These are phyloP conservation scores for Elongisporangium senticosum DNA, from an alignment of 352 stramenopile species.

Conservation along the genomic window DNA sequence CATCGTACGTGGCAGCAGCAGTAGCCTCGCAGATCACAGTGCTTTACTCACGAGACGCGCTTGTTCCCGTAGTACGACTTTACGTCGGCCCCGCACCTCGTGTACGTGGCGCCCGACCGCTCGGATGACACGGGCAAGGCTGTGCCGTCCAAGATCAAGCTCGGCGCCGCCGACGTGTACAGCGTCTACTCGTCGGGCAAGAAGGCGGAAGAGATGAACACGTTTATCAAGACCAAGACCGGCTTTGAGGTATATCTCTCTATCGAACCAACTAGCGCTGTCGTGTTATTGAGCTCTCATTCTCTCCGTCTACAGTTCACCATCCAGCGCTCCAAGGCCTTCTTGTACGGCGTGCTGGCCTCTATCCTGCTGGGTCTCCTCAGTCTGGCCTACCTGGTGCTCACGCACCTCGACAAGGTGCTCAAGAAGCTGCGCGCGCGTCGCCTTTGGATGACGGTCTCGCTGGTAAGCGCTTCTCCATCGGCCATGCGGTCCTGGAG, in stretches of 20 bases:
- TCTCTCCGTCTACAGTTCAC: conserved; percentile 19
- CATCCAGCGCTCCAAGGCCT: conserved; percentile 66
- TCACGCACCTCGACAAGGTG: conserved; percentile 65
- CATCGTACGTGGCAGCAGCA: conserved; percentile 22
- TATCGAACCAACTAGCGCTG: not conserved
- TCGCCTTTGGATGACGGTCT: conserved; percentile 85
- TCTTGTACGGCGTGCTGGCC: conserved; percentile 44
- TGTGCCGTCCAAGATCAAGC: conserved; percentile 44
- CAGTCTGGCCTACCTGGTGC: conserved; percentile 50
- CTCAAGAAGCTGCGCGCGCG: conserved; percentile 70
- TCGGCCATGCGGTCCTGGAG: not conserved
- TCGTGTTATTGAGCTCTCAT: not conserved
- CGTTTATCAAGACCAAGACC: conserved; percentile 78
- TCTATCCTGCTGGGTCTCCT: conserved; percentile 23
- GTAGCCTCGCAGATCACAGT: not conserved
- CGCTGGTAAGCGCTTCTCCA: conserved; percentile 31
- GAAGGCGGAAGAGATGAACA: conserved; percentile 54
- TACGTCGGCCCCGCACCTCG: conserved; percentile 71
- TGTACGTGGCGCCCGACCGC: conserved; percentile 67
- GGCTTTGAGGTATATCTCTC: conserved; percentile 56
- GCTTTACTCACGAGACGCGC: not conserved
- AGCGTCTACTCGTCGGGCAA: conserved; percentile 79
- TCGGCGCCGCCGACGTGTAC: conserved; percentile 55
- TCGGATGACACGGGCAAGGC: conserved; percentile 41
- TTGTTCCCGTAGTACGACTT: conserved; percentile 49